phyloP scores from a whole-genome alignment of 805 yeast species.

The Starmerella bacillaris region DNA sequence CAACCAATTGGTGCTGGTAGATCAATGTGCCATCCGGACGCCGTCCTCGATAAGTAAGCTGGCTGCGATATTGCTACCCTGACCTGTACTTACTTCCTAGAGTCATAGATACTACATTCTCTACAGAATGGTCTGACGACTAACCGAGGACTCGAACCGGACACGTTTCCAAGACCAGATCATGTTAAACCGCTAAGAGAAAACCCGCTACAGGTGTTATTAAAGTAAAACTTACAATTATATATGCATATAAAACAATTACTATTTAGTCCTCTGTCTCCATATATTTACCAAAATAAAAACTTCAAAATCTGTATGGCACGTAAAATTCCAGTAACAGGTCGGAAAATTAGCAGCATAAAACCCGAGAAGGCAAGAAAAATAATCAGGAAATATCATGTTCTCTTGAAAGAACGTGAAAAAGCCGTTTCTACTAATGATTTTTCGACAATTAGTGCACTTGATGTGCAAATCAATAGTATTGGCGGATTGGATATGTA shows the following conservation, averaged over 20 bases:
- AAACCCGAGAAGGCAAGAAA: conserved; percentile 54
- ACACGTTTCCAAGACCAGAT: conserved; percentile 16
- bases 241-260: neutral
- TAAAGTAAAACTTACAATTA: neutral
- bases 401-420: conserved; percentile 33
- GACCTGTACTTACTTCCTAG: conserved; percentile 20
- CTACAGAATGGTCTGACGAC: conserved; percentile 15
- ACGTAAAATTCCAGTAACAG: conserved; percentile 8
- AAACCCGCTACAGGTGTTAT: conserved; percentile 19
- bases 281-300: too few species aligned
- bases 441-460: conserved; percentile 29
- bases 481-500: conserved; percentile 66
- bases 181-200: conserved; percentile 12
- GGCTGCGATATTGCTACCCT: conserved; percentile 23
- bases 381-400: conserved; percentile 62
- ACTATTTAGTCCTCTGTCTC: too few species aligned
- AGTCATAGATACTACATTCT: conserved; percentile 12
- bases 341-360: conserved; percentile 19
- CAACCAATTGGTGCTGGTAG: too few species aligned
- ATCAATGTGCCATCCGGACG: conserved; percentile 22
- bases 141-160: conserved; percentile 22
- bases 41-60: conserved; percentile 18
- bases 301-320: too few species aligned
- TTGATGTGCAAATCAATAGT: conserved; percentile 42
- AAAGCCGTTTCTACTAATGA: conserved; percentile 14